Evolutionary conservation across 495 filamentous ascomycete genomes (phyloP), one percentile per base, ranked within the genome.

Genomic region (Hypoxylon crocopeplum): DNA sequence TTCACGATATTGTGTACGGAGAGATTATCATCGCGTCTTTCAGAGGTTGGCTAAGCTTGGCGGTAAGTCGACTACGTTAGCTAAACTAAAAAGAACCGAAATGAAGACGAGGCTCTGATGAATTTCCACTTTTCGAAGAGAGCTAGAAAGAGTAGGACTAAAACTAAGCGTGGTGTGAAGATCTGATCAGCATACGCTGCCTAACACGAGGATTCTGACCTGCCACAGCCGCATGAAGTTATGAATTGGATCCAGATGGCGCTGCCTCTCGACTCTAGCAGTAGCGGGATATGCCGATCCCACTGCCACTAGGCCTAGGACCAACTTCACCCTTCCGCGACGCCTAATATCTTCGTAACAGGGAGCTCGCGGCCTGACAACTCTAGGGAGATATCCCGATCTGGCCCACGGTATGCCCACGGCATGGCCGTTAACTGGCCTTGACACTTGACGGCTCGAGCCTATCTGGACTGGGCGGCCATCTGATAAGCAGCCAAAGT

Each of bases 101-200:
- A 56, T 48, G 12, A 51, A 27, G 30, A 64, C 50, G 55, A 64
- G 61, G 55, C 55, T 64, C 54, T 64, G 45, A 51, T n/a, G 33
- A 48, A 45, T 46, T 45, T 42, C 55, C 56, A 48, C 49, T 39
- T 56, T 48, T 56, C 45, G 38, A 50, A 56, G 22, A 19, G 39
- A 56, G 34, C 50, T 56, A 51, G 45, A 59, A 58, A 36, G 24
- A n/a, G 5, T 15, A 32, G 20, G 29, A 46, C 32, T 40, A 44
- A 57, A 19, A 32, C 42, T 34, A 39, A 17, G 33, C 50, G 17
- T 36, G 10, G 21, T 51, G 30, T 36, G 54, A 48, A 64, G 27
- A 29, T 27, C 37, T 54, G 39, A 56, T 51, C 55, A 42, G 36
- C 61, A 34, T 20, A 40, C 32, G 20, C 38, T 41, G 36, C 44